Evolutionary conservation across 2,329 filamentous ascomycete species (phyloP), one percentile per base, ranked within the genome.

Genomic region (Fusarium torulosum): DNA sequence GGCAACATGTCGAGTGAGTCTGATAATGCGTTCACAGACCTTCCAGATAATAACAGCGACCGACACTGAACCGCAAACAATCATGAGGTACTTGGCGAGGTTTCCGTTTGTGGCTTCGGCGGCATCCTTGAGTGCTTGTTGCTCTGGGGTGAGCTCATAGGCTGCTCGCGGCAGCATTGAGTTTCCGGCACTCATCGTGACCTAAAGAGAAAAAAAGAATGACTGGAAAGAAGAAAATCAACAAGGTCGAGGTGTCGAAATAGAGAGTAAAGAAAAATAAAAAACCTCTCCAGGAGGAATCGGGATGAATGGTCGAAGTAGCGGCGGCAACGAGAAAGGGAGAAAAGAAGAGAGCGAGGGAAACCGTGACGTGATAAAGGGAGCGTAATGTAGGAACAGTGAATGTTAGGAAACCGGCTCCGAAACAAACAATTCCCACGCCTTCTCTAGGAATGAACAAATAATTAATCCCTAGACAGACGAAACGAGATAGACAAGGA

Each of bases 1-100:
- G 41, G 91, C 85, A 43, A 97, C 83, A 25, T 87, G 90, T 66
- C 94, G 88, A 37, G 94, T 82, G 74, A 96, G 90, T 69, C 85
- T 87, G 59, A 87, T 82, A 57, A 91, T 79, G 54, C 86, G 83
- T 50, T 88, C 84, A 54, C 82, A 79, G 66, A 90, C 77, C 63
- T 90, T 88, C 86, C 92, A 95, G 66, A 89, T 71, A 66, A 92
- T 83, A 71, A 94, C 83, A 49, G 85, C 83, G 35, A 78, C 84
- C 14, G 90, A 85, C 51, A 94, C 82, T 50, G 85, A 84, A 53
- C 87, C 87, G 77, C 91, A 88, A 27, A 90, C 83, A 67, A 89
- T 80, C 67, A 90, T 81, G 42, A 90, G 82, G 75, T 90, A 90
- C 57, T 86, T 80, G 37, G 85, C 84, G 40, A 92, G 82, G 42